Evolutionary conservation across 148 eudicot species (phyloP).

Genomic region (Chenopodium album): DNA sequence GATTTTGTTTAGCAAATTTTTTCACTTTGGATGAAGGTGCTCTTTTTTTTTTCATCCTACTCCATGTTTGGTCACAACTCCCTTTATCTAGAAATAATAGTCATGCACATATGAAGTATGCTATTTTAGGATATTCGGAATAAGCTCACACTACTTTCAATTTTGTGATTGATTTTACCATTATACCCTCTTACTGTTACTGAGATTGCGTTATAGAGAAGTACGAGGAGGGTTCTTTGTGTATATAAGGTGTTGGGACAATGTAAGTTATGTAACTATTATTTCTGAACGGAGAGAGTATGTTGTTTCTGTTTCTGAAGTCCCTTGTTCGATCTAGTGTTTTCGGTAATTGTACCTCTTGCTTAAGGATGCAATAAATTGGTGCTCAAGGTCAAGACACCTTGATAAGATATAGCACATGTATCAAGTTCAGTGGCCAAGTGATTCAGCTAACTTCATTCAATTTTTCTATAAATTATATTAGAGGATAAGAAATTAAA

Average conservation of each 20-base stretch:
- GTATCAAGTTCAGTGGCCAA: not conserved
- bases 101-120: no score
- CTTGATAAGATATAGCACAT: not conserved
- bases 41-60: not conserved
- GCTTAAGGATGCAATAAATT: not conserved
- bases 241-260: no score
- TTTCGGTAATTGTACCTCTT: not conserved
- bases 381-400: not conserved
- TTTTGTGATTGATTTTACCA: no score
- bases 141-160: no score
- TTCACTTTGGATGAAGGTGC: not conserved
- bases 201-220: no score
- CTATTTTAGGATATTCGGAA: not conserved
- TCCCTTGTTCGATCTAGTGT: no score
- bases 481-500: not conserved
- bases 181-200: no score
- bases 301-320: no score
- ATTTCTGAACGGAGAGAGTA: no score
- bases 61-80: not conserved
- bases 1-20: constrained; percentile 19
- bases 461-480: not conserved
- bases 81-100: not conserved
- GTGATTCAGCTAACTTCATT: not conserved
- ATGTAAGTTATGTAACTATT: no score
- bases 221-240: no score